These are phyloP conservation scores for Clarireedia monteithiana DNA, from an alignment of 2,329 filamentous ascomycete species.

Conservation along the genomic window DNA sequence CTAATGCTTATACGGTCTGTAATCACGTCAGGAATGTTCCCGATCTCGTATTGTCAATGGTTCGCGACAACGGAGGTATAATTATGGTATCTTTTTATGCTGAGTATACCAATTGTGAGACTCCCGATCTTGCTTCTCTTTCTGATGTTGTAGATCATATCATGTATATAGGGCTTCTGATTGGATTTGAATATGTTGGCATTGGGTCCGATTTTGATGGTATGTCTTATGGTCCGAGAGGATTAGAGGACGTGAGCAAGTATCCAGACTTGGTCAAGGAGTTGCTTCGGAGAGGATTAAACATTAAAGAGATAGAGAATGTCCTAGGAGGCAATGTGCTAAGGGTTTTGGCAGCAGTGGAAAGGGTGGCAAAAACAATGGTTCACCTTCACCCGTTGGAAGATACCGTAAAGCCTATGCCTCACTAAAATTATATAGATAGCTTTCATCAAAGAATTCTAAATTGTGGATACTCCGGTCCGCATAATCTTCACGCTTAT, in stretches of 20 bases:
- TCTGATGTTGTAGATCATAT: slow-evolving; percentile 41
- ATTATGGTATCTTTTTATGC: slow-evolving; percentile 40
- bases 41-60: slow-evolving; percentile 37
- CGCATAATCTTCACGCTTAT: too few species aligned
- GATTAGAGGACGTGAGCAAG: slow-evolving; percentile 35
- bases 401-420: neutral
- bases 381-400: neutral
- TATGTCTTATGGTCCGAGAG: slow-evolving; percentile 38
- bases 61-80: slow-evolving; percentile 47
- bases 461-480: too few species aligned
- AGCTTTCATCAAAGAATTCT: too few species aligned
- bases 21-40: slow-evolving; percentile 61
- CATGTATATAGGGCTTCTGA: slow-evolving; percentile 49
- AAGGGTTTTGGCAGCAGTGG: neutral
- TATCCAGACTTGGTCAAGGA: neutral
- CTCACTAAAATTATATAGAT: too few species aligned
- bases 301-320: neutral
- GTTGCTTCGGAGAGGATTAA: neutral
- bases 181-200: slow-evolving; percentile 58
- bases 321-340: neutral
- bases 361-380: neutral
- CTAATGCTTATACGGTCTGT: slow-evolving; percentile 49
- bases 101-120: neutral
- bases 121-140: slow-evolving; percentile 33
- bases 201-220: slow-evolving; percentile 57